Percentiles rank a stretch among this genome's conserved stretches.
phyloP scores from a whole-genome alignment of 108 stramenopile genomes.

The Cyclotella choctawhatcheeana region DNA sequence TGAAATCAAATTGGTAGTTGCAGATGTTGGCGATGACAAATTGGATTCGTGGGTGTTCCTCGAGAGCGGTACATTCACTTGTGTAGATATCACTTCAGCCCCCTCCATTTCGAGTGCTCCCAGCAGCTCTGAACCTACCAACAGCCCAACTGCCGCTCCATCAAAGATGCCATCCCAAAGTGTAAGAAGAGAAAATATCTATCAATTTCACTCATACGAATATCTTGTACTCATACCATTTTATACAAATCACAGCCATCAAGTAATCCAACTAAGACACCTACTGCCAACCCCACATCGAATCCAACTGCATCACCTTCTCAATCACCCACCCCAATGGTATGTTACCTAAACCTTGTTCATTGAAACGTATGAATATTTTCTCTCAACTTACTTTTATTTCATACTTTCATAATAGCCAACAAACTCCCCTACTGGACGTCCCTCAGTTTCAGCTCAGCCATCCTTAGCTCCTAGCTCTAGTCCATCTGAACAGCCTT shows the following conservation, averaged over 20 bases:
- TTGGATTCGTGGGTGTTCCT: slow-evolving; percentile 49
- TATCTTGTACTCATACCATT: not conserved
- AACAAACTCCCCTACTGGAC: slow-evolving; percentile 8
- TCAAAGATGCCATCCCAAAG: slow-evolving; percentile 3
- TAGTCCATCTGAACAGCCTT: slow-evolving; percentile 5
- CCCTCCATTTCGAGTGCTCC: slow-evolving; percentile 11
- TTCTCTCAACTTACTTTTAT: too few species aligned
- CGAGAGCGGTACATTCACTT: slow-evolving; percentile 34
- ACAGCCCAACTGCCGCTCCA: not conserved
- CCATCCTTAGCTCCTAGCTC: slow-evolving; percentile 7
- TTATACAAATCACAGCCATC: not conserved
- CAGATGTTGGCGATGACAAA: slow-evolving; percentile 34
- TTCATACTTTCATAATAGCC: too few species aligned
- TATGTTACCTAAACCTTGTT: not conserved
- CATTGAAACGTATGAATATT: too few species aligned
- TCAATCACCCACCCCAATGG: not conserved
- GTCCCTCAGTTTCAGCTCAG: not conserved
- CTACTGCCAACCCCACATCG: not conserved
- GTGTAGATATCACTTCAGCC: slow-evolving; percentile 38
- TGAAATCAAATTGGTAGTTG: slow-evolving; percentile 40
- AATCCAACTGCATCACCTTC: not conserved
- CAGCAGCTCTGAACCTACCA: not conserved
- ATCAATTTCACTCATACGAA: not conserved
- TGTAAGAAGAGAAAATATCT: not conserved
- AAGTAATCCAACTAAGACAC: not conserved